Base-by-base conservation (phyloP, 1,284 basidiomycete species). In the Ganoderma lucidum region DNA sequence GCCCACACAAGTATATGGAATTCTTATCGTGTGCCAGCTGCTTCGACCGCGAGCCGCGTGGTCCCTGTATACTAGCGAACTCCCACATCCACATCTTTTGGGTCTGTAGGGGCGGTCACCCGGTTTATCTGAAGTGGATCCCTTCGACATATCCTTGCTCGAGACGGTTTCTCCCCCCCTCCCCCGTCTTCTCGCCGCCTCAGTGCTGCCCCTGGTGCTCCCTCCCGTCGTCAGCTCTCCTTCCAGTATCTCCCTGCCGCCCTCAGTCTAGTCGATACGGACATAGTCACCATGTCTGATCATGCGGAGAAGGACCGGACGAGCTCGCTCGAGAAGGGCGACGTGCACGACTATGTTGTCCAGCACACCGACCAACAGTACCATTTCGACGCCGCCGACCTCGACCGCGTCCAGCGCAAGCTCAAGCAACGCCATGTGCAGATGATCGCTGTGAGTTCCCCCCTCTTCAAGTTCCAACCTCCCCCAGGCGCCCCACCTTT, bases 341-440 rank as follows among this genome's bases (percentile, higher is more conserved):
- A 60, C 69, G 71, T 70, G 44, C 66, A 74, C 66, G 76, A 75
- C 64, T 76, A 77, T 66, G 77, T 76, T 71, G 78, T 76, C 32
- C 71, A 73, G 63, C 71, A 73, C 44, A 67, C 75, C 39, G 75
- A 76, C 71, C 70, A 68, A 60, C 71, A 71, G 37, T 78, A 76
- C 70, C 74, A 78, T 70, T 86, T 90, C 71, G 86, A 89, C 74
- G 82, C 81, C n/a, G 82, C 85, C 64, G 89, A 91, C 75, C 81
- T 88, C 58, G 90, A 91, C 74, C 82, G 81, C 30, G 88, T 90
- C 10, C 89, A 91, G 74, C 85, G 90, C 44, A 83, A 84, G 42
- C 81, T 92, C 58, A 89, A 90, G 79, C 89, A 91, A 78, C 87
- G 90, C 42, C 90, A 92, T 87, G 87, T 91, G 15, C 90, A 91